Conservation (phyloP, 768 basidiomycete species). For the Xanthoconium purpureum region DNA sequence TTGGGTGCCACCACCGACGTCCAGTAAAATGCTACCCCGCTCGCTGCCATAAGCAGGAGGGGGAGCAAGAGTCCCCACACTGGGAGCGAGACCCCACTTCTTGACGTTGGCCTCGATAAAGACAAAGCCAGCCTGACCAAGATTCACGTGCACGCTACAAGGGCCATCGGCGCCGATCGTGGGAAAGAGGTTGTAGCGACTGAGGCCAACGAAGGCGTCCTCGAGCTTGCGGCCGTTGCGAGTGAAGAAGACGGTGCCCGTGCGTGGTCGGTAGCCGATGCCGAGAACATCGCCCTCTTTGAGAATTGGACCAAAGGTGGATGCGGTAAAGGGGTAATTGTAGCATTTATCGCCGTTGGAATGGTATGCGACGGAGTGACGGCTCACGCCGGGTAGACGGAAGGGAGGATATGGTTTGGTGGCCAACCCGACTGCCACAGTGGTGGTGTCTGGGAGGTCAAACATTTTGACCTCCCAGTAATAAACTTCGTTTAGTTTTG, state of each 20-base stretch:
- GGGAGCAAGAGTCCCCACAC: conserved; percentile 93
- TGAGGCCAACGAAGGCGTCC: conserved; percentile 90
- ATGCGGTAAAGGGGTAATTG: conserved; percentile 90
- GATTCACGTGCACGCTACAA: conserved; percentile 94
- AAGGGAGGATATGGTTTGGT: conserved; percentile 98
- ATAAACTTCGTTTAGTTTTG: conserved; percentile 98
- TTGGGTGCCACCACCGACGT: conserved; percentile 57
- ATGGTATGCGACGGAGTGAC: conserved; percentile 91
- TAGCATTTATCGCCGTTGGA: conserved; percentile 96
- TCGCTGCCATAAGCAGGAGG: conserved; percentile 98
- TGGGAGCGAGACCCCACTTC: conserved; percentile 98
- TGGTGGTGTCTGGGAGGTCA: conserved; percentile 85
- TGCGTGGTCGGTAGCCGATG: conserved; percentile 92
- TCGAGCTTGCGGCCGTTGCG: conserved; percentile 96
- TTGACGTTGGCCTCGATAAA: conserved; percentile 99
- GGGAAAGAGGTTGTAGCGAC: conserved; percentile 92
- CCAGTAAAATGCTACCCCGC: conserved; percentile 90
- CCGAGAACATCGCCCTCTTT: conserved; percentile 96
- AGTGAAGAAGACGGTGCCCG: conserved; percentile 98
- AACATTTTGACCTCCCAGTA: conserved; percentile 99
- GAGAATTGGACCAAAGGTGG: conserved; percentile 77
- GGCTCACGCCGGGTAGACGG: conserved; percentile 82
- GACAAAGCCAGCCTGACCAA: conserved; percentile 97
- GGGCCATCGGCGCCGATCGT: conserved; percentile 96
- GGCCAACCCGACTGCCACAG: conserved; percentile 88